phyloP scores from a whole-genome alignment of 306 rosid genomes.

The Astragalus glycyphyllos region DNA sequence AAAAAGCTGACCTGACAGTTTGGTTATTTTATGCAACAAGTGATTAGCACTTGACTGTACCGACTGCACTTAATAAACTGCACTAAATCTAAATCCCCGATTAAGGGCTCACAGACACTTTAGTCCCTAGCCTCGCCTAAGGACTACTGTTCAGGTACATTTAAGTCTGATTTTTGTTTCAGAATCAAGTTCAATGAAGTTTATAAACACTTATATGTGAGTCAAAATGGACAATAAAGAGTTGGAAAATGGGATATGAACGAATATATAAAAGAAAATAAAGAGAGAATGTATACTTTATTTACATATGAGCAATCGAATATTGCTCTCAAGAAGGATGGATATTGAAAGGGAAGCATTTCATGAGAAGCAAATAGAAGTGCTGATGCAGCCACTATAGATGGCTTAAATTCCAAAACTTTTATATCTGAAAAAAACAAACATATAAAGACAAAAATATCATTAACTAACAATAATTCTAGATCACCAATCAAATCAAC shows the following conservation, averaged over 20 bases:
- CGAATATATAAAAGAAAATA: neutral
- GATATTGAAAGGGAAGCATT: conserved; percentile 80
- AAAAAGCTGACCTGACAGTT: too few relatives aligned
- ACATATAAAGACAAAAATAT: neutral
- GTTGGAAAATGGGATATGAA: neutral
- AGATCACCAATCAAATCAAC: conserved; percentile 7
- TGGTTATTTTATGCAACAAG: too few relatives aligned
- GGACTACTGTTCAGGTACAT: too few relatives aligned
- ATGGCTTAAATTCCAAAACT: conserved; percentile 83
- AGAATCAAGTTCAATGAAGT: too few relatives aligned
- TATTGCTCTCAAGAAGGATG: conserved; percentile 64
- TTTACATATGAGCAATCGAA: conserved; percentile 66
- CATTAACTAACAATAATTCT: neutral
- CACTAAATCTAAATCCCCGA: too few relatives aligned
- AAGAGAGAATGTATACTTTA: conserved; percentile 55
- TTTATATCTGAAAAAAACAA: conserved; percentile 59
- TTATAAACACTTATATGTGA: too few relatives aligned
- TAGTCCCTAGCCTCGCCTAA: too few relatives aligned
- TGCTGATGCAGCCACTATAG: conserved; percentile 79
- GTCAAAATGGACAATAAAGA: too few relatives aligned
- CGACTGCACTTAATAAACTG: too few relatives aligned
- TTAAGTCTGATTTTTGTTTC: neutral
- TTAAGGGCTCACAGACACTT: too few relatives aligned
- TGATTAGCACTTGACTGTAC: too few relatives aligned
- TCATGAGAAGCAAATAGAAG: conserved; percentile 80